phyloP scores from a whole-genome alignment of 2,329 filamentous ascomycete species.

The Aspergillus brasiliensis region DNA sequence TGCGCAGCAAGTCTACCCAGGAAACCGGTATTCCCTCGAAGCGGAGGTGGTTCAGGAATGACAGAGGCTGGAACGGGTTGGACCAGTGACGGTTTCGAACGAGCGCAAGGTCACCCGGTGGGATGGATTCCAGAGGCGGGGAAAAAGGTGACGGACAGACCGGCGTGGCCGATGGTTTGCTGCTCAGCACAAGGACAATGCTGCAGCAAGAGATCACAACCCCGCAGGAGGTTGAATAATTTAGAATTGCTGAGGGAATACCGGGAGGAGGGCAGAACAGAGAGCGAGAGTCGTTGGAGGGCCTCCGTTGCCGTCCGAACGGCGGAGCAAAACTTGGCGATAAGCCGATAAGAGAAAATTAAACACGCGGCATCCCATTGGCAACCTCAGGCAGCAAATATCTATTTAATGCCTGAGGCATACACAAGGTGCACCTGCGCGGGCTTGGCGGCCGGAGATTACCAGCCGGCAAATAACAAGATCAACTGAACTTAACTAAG shows the following conservation, averaged over 20 bases:
- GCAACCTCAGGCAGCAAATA: slow-evolving; percentile 1
- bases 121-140: not conserved
- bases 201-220: not conserved
- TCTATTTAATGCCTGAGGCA: not conserved
- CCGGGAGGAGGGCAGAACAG: not conserved
- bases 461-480: slow-evolving; percentile 1
- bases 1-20: not conserved
- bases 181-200: not conserved
- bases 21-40: not conserved
- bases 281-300: too few relatives aligned
- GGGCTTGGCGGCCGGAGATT: slow-evolving; percentile 2
- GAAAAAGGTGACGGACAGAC: not conserved
- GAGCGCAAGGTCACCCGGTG: not conserved
- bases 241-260: not conserved
- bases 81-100: not conserved
- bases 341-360: not conserved
- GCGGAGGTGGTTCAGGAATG: not conserved
- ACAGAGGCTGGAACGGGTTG: not conserved
- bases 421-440: not conserved
- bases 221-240: not conserved
- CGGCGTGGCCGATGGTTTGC: not conserved
- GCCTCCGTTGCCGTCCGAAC: not conserved
- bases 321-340: slow-evolving; percentile 1
- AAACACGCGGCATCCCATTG: not conserved
- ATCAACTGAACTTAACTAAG: not conserved